Conservation (phyloP, 2,329 filamentous ascomycete species). For the Hirsutella minnesotensis region DNA sequence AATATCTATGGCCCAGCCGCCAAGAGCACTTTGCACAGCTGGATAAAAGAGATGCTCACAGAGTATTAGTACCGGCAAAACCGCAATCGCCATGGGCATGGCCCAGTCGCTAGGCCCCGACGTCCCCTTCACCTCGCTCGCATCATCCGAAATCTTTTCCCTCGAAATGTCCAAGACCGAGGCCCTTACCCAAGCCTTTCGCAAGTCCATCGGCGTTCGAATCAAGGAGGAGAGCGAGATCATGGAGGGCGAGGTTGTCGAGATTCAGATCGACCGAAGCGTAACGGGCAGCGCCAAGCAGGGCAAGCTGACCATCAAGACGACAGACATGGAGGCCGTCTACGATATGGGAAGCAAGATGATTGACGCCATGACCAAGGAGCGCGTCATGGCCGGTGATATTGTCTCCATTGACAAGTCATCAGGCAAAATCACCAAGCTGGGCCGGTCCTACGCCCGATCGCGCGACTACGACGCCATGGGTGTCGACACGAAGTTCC, state of each 20-base stretch:
- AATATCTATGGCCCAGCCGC: neutral
- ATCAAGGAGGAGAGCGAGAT: slow-evolving; percentile 99
- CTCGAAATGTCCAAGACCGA: slow-evolving; percentile 99
- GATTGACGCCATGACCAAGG: slow-evolving; percentile 99
- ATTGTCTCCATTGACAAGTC: slow-evolving; percentile 99
- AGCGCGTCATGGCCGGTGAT: slow-evolving; percentile 96
- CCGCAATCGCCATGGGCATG: slow-evolving; percentile 98
- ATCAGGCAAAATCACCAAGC: slow-evolving; percentile 93
- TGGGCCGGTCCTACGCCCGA: slow-evolving; percentile 86
- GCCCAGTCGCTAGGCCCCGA: slow-evolving; percentile 88
- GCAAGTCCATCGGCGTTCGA: slow-evolving; percentile 92
- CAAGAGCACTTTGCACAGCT: neutral
- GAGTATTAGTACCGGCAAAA: slow-evolving; percentile 74
- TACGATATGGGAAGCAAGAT: slow-evolving; percentile 99
- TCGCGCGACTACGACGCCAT: slow-evolving; percentile 98
- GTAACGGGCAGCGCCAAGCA: slow-evolving; percentile 96
- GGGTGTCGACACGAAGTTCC: slow-evolving; percentile 95
- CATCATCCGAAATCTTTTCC: slow-evolving; percentile 94
- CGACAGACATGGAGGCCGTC: slow-evolving; percentile 98
- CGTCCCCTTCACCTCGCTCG: slow-evolving; percentile 91
- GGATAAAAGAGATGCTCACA: slow-evolving; percentile 8
- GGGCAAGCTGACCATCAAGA: slow-evolving; percentile 98
- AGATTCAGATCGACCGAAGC: slow-evolving; percentile 96
- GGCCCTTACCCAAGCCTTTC: slow-evolving; percentile 94
- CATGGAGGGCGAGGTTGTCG: slow-evolving; percentile 96